Base-by-base conservation (phyloP, 192 early-diverging fungal species). In the Geosiphon pyriformis region DNA sequence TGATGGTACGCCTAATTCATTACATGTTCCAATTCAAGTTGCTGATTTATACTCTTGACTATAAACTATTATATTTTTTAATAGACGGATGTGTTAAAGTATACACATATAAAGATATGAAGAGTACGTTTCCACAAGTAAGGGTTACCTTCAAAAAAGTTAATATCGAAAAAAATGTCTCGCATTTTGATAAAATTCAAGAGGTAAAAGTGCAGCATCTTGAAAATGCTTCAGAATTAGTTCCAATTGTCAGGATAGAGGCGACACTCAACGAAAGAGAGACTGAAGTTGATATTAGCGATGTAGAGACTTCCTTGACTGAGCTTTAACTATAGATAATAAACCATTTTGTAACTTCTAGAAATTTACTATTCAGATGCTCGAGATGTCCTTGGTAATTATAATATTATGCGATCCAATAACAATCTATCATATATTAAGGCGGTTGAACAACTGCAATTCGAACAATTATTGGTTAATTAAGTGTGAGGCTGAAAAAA, bases 21-120 rank as follows among this genome's bases (percentile, higher is more conserved):
- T 47, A 49, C 34, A 34, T 50, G 68, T 11, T 69, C n/a, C 6
- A 8, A 0, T 8, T 22, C 61, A 22, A 35, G 25, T 53, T 15
- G 31, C 25, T 37, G 33, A 25, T 31, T 56, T 32, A n/a, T 18
- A 56, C 15, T n/a, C 25, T 54, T 26, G 48, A 11, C 4, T 29
- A 33, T 23, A 26, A 33, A 59, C 3, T 55, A 23, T n/a, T 32
- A 22, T 10, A 61, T 54, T 35, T 11, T 15, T 42, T 17, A 37
- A 70, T 59, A 83, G 88, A 91, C 71, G 87, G 88, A 2, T 76
- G 74, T 2, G 77, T 89, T 17, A 88, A 85, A 71, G 81, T 79
- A 8, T 89, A 88, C 60, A 83, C 76, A 27, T 82, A 82, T 54
- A 71, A 68, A 49, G 64, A 74, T 15, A 62, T 29, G 31, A 58